A percentile compares a stretch with the other conserved stretches of the same genome.
These are phyloP conservation scores for Wickerhamomyces strasburgensis DNA, from an alignment of 805 yeast species.

Conservation along the genomic window DNA sequence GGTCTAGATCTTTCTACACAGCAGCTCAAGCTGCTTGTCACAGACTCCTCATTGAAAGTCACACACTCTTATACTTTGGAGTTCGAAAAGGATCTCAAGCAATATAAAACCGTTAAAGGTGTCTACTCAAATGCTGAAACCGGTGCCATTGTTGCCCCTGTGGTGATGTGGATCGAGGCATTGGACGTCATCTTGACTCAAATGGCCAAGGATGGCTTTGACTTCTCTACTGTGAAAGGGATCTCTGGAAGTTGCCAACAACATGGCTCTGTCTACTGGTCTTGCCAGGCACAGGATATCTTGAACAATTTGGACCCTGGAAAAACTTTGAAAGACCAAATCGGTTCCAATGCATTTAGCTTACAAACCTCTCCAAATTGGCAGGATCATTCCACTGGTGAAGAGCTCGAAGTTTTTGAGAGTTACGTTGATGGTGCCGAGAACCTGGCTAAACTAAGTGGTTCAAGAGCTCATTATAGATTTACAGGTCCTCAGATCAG, in stretches of 20 bases:
- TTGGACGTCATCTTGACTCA: slow-evolving; percentile 55
- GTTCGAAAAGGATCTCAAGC: slow-evolving; percentile 60
- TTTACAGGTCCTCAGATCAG: slow-evolving; percentile 92
- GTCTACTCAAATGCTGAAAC: slow-evolving; percentile 50
- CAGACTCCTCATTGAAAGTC: slow-evolving; percentile 48
- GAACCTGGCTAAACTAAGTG: slow-evolving; percentile 62
- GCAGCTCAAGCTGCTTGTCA: slow-evolving; percentile 72
- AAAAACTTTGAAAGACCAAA: slow-evolving; percentile 38
- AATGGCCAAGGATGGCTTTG: slow-evolving; percentile 48
- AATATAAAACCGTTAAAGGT: slow-evolving; percentile 68
- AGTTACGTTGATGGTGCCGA: slow-evolving; percentile 53
- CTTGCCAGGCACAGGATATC: slow-evolving; percentile 37
- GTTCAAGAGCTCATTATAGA: slow-evolving; percentile 83
- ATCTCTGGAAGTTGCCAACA: slow-evolving; percentile 88
- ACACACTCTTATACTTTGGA: slow-evolving; percentile 59
- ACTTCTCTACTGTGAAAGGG: slow-evolving; percentile 55
- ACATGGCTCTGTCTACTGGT: slow-evolving; percentile 88
- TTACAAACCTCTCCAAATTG: slow-evolving; percentile 76
- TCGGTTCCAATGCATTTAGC: slow-evolving; percentile 51
- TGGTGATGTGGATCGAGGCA: slow-evolving; percentile 87
- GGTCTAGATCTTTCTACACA: slow-evolving; percentile 91
- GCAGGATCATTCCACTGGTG: slow-evolving; percentile 89
- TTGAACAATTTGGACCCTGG: slow-evolving; percentile 34
- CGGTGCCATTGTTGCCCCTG: slow-evolving; percentile 72
- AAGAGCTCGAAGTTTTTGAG: slow-evolving; percentile 62